These are phyloP conservation scores for Botryotinia calthae DNA, from an alignment of 2,329 filamentous ascomycete species.

Conservation along the genomic window DNA sequence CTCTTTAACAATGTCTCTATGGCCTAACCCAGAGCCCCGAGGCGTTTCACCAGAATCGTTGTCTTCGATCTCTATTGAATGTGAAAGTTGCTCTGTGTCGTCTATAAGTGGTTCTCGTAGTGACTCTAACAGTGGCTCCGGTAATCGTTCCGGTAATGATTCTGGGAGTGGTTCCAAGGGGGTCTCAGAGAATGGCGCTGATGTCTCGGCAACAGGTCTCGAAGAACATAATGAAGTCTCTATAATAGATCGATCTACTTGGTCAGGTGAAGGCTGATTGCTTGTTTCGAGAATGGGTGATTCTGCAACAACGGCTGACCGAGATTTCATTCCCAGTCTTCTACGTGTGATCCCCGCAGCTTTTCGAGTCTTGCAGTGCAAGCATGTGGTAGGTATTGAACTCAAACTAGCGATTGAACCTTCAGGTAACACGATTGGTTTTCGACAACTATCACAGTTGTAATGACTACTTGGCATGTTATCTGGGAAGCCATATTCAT, in stretches of 20 bases:
- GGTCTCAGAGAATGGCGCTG: background rate
- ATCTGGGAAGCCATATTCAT: background rate
- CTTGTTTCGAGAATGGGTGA: too few species aligned
- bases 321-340: background rate
- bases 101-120: too few species aligned
- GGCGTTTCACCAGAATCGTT: background rate
- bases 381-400: background rate
- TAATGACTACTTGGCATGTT: background rate
- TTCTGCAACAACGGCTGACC: background rate
- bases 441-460: conserved; percentile 9
- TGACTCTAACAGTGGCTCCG: background rate
- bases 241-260: background rate
- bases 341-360: background rate
- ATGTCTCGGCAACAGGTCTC: background rate
- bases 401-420: background rate
- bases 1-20: background rate
- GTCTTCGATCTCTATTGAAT: background rate
- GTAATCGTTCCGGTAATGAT: too few species aligned
- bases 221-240: background rate
- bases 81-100: background rate
- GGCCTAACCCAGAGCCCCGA: too few species aligned
- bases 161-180: background rate
- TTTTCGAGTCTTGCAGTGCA: background rate
- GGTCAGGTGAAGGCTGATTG: background rate
- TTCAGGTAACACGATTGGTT: conserved; percentile 7